Percentiles rank a stretch among this genome's conserved stretches.
Conservation (phyloP, 2,329 filamentous ascomycete species). For the Helotiales sp. region DNA sequence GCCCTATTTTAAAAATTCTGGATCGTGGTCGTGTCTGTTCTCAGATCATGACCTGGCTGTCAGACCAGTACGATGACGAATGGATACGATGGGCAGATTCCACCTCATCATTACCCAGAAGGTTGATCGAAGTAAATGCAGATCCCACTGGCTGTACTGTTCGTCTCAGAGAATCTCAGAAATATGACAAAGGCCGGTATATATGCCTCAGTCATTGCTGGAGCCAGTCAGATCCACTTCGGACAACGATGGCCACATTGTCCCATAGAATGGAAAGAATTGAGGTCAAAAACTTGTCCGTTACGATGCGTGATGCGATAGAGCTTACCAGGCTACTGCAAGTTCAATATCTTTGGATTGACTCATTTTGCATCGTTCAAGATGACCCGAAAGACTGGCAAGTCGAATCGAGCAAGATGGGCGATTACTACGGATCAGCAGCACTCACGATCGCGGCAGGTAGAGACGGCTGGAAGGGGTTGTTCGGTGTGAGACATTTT, state of each 20-base stretch:
- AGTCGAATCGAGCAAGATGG: slow-evolving; percentile 15
- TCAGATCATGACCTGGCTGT: too few relatives aligned
- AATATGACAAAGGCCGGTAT: too few relatives aligned
- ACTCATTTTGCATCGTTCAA: slow-evolving; percentile 33
- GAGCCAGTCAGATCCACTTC: too few relatives aligned
- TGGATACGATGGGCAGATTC: too few relatives aligned
- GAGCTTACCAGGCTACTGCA: not conserved
- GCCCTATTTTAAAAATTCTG: too few relatives aligned
- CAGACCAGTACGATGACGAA: too few relatives aligned
- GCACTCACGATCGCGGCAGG: slow-evolving; percentile 3
- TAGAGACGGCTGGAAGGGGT: not conserved
- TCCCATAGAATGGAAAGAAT: not conserved
- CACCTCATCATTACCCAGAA: too few relatives aligned
- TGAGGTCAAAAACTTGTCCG: not conserved
- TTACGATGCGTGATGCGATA: not conserved
- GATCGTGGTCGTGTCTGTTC: too few relatives aligned
- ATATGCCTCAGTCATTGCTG: not conserved
- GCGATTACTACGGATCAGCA: slow-evolving; percentile 14
- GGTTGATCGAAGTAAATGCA: too few relatives aligned
- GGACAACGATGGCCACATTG: not conserved
- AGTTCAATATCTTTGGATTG: slow-evolving; percentile 32
- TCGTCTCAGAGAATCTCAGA: too few relatives aligned
- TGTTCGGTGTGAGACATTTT: not conserved
- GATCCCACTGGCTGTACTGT: too few relatives aligned
- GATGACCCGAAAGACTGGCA: slow-evolving; percentile 14